phyloP scores from a whole-genome alignment of 2,329 filamentous ascomycete species.

The Pyricularia sp. region DNA sequence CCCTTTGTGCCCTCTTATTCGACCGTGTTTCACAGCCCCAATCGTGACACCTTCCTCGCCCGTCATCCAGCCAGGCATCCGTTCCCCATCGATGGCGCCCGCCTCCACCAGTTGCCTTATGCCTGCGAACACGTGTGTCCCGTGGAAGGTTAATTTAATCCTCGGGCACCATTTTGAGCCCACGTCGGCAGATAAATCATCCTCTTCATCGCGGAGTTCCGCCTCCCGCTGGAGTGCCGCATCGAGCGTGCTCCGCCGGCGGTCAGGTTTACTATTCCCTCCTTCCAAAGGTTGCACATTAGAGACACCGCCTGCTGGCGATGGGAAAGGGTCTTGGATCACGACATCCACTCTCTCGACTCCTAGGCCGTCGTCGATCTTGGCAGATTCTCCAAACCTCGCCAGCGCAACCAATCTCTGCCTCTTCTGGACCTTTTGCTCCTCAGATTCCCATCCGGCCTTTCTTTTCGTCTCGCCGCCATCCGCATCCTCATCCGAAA shows the following conservation, averaged over 20 bases:
- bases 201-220: constrained; percentile 15
- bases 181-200: constrained; percentile 7
- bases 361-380: constrained; percentile 46
- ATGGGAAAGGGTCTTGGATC: constrained; percentile 48
- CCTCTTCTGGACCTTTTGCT: constrained; percentile 37
- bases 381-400: constrained; percentile 58
- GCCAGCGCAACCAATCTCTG: constrained; percentile 52
- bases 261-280: not conserved
- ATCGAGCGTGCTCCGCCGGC: constrained; percentile 26
- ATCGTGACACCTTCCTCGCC: constrained; percentile 75
- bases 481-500: constrained; percentile 22
- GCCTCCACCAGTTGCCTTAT: constrained; percentile 68
- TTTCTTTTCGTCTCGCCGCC: constrained; percentile 5
- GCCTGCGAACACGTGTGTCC: constrained; percentile 72
- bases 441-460: constrained; percentile 11
- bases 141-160: constrained; percentile 60
- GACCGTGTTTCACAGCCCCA: constrained; percentile 58
- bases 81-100: constrained; percentile 64
- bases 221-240: constrained; percentile 21
- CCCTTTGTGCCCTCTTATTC: constrained; percentile 50
- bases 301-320: constrained; percentile 3
- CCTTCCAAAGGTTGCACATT: constrained; percentile 2
- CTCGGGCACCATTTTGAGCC: constrained; percentile 40
- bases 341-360: constrained; percentile 52
- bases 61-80: constrained; percentile 86